Evolutionary conservation across 371 early-diverging fungal species (phyloP).

Genomic region (Mucor plumbeus): DNA sequence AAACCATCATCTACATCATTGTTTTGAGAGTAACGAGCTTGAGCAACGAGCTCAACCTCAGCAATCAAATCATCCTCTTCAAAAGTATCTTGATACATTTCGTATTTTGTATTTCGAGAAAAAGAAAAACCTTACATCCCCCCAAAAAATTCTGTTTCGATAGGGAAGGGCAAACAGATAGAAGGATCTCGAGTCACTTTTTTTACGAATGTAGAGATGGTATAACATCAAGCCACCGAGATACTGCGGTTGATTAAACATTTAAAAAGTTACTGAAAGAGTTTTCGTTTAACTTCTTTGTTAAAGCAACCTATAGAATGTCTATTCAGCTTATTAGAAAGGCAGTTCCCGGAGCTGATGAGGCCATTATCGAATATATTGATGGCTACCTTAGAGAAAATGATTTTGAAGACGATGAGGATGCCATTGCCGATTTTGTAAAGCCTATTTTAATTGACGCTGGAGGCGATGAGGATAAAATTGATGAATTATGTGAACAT

Average conservation of each 20-base stretch:
- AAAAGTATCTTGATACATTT: slow-evolving; percentile 72
- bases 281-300: neutral
- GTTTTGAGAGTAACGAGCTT: slow-evolving; percentile 48
- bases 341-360: slow-evolving; percentile 76
- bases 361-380: slow-evolving; percentile 80
- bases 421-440: slow-evolving; percentile 83
- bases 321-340: slow-evolving; percentile 59
- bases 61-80: slow-evolving; percentile 85
- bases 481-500: slow-evolving; percentile 67
- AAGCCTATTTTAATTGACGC: slow-evolving; percentile 86
- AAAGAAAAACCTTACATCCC: neutral
- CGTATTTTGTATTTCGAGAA: slow-evolving; percentile 9
- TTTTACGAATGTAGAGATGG: neutral
- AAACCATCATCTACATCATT: slow-evolving; percentile 62
- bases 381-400: slow-evolving; percentile 85
- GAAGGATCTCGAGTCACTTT: slow-evolving; percentile 19
- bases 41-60: slow-evolving; percentile 83
- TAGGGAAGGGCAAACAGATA: neutral
- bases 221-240: slow-evolving; percentile 12
- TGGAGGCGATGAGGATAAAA: slow-evolving; percentile 65
- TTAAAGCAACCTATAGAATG: slow-evolving; percentile 24
- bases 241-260: neutral
- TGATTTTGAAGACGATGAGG: slow-evolving; percentile 69
- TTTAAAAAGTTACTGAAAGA: neutral
- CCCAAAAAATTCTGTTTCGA: slow-evolving; percentile 5